Evolutionary conservation across 139 green algal species (phyloP).

Genomic region (Deuterostichococcus epilithicus): DNA sequence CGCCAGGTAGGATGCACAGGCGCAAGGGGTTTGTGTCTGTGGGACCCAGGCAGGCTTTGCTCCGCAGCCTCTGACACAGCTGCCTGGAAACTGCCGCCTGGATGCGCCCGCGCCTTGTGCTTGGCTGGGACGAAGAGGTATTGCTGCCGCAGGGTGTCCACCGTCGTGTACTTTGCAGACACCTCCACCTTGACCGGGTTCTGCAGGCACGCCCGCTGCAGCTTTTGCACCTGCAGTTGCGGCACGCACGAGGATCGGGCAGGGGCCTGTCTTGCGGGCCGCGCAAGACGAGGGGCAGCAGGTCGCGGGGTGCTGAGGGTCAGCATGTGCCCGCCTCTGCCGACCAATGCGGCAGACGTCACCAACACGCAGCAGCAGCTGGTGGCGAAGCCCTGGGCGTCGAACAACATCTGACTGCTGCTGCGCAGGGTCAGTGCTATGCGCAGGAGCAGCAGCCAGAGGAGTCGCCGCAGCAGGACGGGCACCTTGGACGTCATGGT

Average conservation of each 20-base stretch:
- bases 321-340: too few relatives aligned
- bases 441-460: too few relatives aligned
- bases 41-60: neutral
- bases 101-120: constrained; percentile 76
- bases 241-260: too few relatives aligned
- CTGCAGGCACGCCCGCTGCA: constrained; percentile 93
- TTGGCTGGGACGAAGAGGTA: constrained; percentile 98
- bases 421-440: too few relatives aligned
- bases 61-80: neutral
- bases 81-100: neutral
- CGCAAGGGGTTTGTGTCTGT: neutral
- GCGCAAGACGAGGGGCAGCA: too few relatives aligned
- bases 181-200: constrained; percentile 96
- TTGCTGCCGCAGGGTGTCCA: constrained; percentile 96
- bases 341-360: too few relatives aligned
- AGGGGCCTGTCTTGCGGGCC: too few relatives aligned
- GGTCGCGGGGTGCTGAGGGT: too few relatives aligned
- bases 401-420: too few relatives aligned
- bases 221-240: constrained; percentile 69
- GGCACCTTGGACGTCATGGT: constrained; percentile 99
- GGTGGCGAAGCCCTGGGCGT: too few relatives aligned
- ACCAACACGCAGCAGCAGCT: too few relatives aligned
- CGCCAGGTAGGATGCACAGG: too few relatives aligned
- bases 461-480: neutral
- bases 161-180: constrained; percentile 91